phyloP scores from a whole-genome alignment of 2,329 filamentous ascomycete genomes.

The Clonostachys rhizophaga region DNA sequence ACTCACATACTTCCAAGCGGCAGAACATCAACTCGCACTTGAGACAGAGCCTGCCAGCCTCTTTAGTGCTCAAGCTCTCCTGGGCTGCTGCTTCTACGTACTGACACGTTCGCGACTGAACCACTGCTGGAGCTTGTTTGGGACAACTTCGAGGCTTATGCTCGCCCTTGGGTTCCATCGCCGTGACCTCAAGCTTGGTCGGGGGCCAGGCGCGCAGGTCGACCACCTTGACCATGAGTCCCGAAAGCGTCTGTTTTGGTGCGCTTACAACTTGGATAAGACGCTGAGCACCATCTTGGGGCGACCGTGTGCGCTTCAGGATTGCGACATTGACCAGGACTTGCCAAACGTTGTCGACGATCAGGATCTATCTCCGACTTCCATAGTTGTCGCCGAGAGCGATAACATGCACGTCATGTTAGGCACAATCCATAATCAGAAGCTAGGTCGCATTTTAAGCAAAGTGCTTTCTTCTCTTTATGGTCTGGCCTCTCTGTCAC shows the following conservation, averaged over 20 bases:
- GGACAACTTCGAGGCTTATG: slow-evolving; percentile 24
- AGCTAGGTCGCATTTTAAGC: neutral
- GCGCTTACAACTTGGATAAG: slow-evolving; percentile 56
- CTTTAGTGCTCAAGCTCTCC: slow-evolving; percentile 16
- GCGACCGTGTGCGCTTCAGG: slow-evolving; percentile 52
- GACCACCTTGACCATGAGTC: slow-evolving; percentile 24
- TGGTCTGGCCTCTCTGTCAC: neutral
- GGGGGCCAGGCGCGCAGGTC: slow-evolving; percentile 1
- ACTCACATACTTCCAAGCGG: no score
- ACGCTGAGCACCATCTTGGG: slow-evolving; percentile 58
- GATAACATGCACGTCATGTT: neutral
- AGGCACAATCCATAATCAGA: neutral
- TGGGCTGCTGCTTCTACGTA: slow-evolving; percentile 30
- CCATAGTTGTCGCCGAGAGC: neutral
- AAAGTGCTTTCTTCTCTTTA: neutral
- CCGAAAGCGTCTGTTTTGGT: slow-evolving; percentile 49
- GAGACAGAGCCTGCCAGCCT: neutral
- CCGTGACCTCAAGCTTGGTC: slow-evolving; percentile 5
- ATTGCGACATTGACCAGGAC: slow-evolving; percentile 58
- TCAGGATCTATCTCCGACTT: slow-evolving; percentile 28
- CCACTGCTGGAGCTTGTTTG: slow-evolving; percentile 34
- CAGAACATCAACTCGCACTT: neutral
- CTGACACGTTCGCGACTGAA: slow-evolving; percentile 33
- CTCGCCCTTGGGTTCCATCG: slow-evolving; percentile 27
- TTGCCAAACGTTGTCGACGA: slow-evolving; percentile 49